These are phyloP conservation scores for Penicillium sp. DNA, from an alignment of 2,329 filamentous ascomycete species.

Conservation along the genomic window DNA sequence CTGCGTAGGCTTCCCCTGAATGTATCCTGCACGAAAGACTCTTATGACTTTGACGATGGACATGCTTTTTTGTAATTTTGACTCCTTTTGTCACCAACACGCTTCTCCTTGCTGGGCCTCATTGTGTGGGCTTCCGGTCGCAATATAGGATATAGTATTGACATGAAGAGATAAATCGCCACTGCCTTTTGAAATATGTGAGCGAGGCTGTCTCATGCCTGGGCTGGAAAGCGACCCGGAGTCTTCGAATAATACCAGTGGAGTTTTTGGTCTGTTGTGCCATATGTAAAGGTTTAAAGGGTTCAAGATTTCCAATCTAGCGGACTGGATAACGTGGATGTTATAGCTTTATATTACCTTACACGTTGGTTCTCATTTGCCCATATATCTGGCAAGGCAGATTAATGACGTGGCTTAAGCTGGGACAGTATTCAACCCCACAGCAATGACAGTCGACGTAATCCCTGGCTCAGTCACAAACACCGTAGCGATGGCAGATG, in stretches of 20 bases:
- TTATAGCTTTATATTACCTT: too few species aligned
- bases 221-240: not conserved
- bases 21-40: conserved; percentile 3
- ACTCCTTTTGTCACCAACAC: conserved; percentile 3
- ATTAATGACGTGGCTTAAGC: too few species aligned
- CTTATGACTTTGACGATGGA: conserved; percentile 24
- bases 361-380: too few species aligned
- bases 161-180: not conserved
- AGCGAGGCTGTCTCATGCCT: not conserved
- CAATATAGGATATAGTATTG: not conserved
- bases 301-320: not conserved
- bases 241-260: not conserved
- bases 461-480: too few species aligned
- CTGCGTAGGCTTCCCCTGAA: conserved; percentile 2
- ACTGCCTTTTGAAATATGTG: not conserved
- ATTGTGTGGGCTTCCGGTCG: not conserved
- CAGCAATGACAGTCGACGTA: too few species aligned
- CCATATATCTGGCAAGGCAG: too few species aligned
- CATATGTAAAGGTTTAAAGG: not conserved
- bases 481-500: too few species aligned
- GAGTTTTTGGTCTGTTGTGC: not conserved
- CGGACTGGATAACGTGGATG: too few species aligned
- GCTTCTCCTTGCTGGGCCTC: not conserved
- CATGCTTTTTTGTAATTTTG: conserved; percentile 17
- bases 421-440: too few species aligned